A percentile compares a stretch with the other conserved stretches of the same genome.
Conservation (phyloP, 768 basidiomycete genomes). For the Mycena capillaripes region DNA sequence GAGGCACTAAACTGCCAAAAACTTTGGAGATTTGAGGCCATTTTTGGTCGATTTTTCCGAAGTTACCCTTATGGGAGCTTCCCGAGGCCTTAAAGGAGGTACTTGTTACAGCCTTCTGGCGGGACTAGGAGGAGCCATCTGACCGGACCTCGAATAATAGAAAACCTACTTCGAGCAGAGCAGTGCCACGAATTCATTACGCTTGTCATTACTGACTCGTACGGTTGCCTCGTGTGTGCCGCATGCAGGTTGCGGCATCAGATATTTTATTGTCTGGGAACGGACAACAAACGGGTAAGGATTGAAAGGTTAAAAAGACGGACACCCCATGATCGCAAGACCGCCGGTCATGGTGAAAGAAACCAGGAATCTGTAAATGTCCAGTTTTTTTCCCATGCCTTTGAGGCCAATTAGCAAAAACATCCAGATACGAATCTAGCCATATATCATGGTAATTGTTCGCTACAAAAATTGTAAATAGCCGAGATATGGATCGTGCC, state of each 20-base stretch:
- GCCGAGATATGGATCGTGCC: no score
- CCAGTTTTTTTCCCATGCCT: slow-evolving; percentile 23
- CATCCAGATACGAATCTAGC: slow-evolving; percentile 34
- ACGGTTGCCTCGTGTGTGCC: slow-evolving; percentile 36
- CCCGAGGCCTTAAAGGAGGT: no score
- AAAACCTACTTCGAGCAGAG: slow-evolving; percentile 19
- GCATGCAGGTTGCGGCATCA: slow-evolving; percentile 26
- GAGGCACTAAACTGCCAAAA: no score
- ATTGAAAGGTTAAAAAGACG: slow-evolving; percentile 18
- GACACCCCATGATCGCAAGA: slow-evolving; percentile 2
- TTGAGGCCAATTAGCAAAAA: slow-evolving; percentile 32
- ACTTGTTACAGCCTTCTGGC: slow-evolving; percentile 29
- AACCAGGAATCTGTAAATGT: slow-evolving; percentile 22
- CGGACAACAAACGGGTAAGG: slow-evolving; percentile 32
- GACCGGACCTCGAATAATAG: slow-evolving; percentile 35
- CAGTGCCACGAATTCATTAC: slow-evolving; percentile 37
- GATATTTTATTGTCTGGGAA: slow-evolving; percentile 27
- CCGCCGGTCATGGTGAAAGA: slow-evolving; percentile 19
- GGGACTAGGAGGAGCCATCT: slow-evolving; percentile 29
- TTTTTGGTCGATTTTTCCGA: no score
- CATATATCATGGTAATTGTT: no score
- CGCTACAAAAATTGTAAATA: no score
- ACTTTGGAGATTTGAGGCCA: no score
- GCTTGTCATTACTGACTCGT: slow-evolving; percentile 37
- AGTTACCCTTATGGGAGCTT: no score